Base-by-base conservation (phyloP, 78 protist genomes). In the Dictyostelium firmibasis region DNA sequence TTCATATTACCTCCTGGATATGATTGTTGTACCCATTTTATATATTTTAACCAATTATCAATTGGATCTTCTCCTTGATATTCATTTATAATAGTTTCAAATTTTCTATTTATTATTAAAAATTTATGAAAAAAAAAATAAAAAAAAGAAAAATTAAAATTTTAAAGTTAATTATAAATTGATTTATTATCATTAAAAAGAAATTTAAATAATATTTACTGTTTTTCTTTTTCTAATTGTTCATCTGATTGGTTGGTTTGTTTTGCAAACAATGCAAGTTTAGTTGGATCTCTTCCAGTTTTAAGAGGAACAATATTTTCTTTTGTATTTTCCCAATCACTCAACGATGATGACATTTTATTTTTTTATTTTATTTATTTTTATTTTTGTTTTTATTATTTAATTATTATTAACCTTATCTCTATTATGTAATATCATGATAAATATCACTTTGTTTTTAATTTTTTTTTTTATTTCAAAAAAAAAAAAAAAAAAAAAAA, bases 241-340 rank as follows among this genome's bases (percentile, higher is more conserved):
- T 60, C 57, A 16, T 83, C 72, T 25, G 84, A 10, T 62, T 67
- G 29, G 9, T n/a, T 41, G 0, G 86, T 57, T 43, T 16, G 14
- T 33, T 35, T 50, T 31, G 76, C 86, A 82, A 82, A 82, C 16
- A 72, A 60, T 25, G 92, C 79, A 18, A 93, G 44, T 77, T 93
- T 93, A 9, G 96, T n/a, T 41, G 96, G 96, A 43, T 93, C 91
- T 85, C 96, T 93, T n/a, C 96, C 96, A 57, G 74, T 31, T 29
- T 93, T 93, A 33, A 93, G 78, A 7, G 96, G 96, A 8, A 84
- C 38, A 13, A 93, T 93, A 44, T 93, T 93, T 57, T 93, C 96
- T 75, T 93, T 93, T 3, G 74, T 85, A 57, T 84, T 82, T 44
- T 93, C 96, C 96, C 96, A 93, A 86, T 93, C 96, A 44, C 94